A percentile compares a stretch with the other conserved stretches of the same genome.
Evolutionary conservation across 495 filamentous ascomycete species (phyloP).

Genomic region (Collariella sp.): DNA sequence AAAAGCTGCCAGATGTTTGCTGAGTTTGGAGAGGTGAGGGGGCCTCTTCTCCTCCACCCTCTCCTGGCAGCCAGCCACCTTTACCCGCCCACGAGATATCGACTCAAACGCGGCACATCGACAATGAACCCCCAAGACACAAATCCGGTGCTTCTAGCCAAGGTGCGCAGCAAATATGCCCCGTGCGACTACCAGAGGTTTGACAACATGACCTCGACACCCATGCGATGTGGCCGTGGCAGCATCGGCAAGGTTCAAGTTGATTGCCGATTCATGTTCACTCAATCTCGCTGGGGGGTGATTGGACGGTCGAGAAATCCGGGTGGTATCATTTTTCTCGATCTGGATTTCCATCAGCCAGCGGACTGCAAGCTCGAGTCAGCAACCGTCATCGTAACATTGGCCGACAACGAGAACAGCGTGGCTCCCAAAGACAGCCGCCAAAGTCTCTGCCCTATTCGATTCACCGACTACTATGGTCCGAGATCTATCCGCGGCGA

Average conservation of each 20-base stretch:
- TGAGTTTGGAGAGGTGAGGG: too few species aligned
- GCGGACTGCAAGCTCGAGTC: slow-evolving; percentile 22
- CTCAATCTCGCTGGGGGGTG: slow-evolving; percentile 29
- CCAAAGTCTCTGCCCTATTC: slow-evolving; percentile 7
- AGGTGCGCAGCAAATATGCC: background rate
- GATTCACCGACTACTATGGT: slow-evolving; percentile 18
- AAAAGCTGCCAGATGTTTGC: too few species aligned
- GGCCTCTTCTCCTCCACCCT: too few species aligned
- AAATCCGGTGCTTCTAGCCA: background rate
- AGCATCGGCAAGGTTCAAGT: slow-evolving; percentile 21
- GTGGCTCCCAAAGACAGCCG: background rate
- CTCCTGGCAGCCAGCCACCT: background rate
- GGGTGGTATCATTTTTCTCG: slow-evolving; percentile 29
- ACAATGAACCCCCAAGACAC: too few species aligned
- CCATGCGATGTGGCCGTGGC: slow-evolving; percentile 7
- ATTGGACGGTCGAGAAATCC: slow-evolving; percentile 19
- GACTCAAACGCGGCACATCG: too few species aligned
- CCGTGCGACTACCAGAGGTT: slow-evolving; percentile 13
- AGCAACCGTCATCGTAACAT: slow-evolving; percentile 22
- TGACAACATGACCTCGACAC: slow-evolving; percentile 14
- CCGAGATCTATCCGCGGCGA: slow-evolving; percentile 10
- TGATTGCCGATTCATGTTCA: slow-evolving; percentile 28
- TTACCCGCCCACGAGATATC: too few species aligned
- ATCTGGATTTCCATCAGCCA: slow-evolving; percentile 25
- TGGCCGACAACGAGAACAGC: slow-evolving; percentile 16